Base-by-base conservation (phyloP, 192 early-diverging fungal species). In the Podila verticillata region DNA sequence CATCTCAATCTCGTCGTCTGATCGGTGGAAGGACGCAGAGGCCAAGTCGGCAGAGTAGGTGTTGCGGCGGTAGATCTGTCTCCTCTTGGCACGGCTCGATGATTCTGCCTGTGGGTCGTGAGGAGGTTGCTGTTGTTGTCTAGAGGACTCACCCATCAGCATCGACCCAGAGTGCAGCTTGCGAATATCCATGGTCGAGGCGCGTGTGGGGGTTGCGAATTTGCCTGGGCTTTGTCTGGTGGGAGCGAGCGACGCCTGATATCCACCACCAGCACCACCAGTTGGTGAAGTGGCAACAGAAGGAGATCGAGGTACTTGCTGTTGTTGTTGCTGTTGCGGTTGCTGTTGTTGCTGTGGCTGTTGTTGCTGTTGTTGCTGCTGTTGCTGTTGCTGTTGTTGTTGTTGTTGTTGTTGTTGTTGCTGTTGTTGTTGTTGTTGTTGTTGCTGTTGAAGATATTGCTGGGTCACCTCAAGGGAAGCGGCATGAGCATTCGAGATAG, bases 21-120 rank as follows among this genome's bases (percentile, higher is more conserved):
- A 73, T 36, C 86, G 29, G 72, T 82, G 56, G 47, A 74, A 81
- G 36, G 72, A 58, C 61, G 65, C 59, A 62, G 63, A 49, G 62
- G 66, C 87, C 30, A 88, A 48, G 44, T 86, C 84, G 4, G 74
- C 73, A 48, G 78, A 82, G 59, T 78, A 78, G 4, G 86, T 87
- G 61, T 83, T 87, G 29, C 83, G 77, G 28, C 86, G 81, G 59
- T 74, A 74, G 35, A 83, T 65, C 30, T 68, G 62, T 26, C 51
- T 70, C 35, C 74, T n/a, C 17, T 66, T 65, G 13, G 60, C 48
- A 48, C 74, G 35, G n/a, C 63, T 32, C 7, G 73, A 66, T 56
- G 66, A 65, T 36, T 62, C 74, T 15, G 39, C 74, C 20, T 65
- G 48, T 17, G 72, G 31, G 7, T 65, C 63, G 1, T 29, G 48